These are phyloP conservation scores for Vitis hybrid DNA, from an alignment of 177 flowering plant genomes.

Conservation along the genomic window DNA sequence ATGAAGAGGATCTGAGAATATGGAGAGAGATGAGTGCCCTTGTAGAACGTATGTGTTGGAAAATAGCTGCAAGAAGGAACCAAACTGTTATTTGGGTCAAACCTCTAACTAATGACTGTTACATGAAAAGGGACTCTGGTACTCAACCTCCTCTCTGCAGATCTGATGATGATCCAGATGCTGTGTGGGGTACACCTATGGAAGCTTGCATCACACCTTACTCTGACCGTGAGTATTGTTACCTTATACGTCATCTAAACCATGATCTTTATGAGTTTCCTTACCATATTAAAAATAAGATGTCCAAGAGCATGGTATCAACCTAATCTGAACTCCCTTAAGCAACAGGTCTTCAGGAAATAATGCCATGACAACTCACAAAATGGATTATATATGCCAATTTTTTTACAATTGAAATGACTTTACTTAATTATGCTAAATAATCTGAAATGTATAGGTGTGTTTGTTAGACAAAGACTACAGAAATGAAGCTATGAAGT, in stretches of 20 bases:
- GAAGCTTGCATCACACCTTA: constrained; percentile 36
- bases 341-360: too few species aligned
- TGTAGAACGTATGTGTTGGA: constrained; percentile 84
- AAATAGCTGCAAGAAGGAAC: constrained; percentile 59
- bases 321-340: too few species aligned
- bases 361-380: too few species aligned
- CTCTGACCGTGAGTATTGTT: constrained; percentile 31
- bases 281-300: too few species aligned
- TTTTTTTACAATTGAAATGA: too few species aligned
- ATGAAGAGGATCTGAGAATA: constrained; percentile 73
- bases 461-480: too few species aligned
- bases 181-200: constrained; percentile 38
- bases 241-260: neutral
- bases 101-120: constrained; percentile 76
- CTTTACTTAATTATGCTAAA: too few species aligned
- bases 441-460: too few species aligned
- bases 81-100: constrained; percentile 89
- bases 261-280: too few species aligned
- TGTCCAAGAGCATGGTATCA: too few species aligned
- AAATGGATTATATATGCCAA: too few species aligned
- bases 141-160: constrained; percentile 76
- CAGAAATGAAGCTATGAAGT: too few species aligned
- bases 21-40: constrained; percentile 80
- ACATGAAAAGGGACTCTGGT: constrained; percentile 62
- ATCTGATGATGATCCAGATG: constrained; percentile 82